phyloP scores from a whole-genome alignment of 163 green algal species.

The Chlamydomonas reinhardtii region DNA sequence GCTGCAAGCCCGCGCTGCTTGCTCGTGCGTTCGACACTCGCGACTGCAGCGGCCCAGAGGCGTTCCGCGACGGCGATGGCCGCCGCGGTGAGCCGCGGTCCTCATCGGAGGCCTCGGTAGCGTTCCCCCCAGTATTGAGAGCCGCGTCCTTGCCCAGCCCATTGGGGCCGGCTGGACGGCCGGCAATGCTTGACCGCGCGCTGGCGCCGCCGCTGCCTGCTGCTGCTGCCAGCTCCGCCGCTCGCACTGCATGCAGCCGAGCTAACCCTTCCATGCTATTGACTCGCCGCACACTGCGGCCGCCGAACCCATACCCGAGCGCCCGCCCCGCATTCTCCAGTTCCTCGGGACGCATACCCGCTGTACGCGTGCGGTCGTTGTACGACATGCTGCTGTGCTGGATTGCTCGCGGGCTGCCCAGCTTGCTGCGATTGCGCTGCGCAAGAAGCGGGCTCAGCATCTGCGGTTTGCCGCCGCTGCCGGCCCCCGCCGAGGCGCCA shows the following conservation, averaged over 20 bases:
- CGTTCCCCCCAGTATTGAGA: no score
- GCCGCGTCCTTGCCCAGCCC: no score
- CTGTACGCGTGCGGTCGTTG: constrained; percentile 1
- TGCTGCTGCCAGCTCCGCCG: constrained; percentile 10
- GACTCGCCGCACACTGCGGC: not conserved
- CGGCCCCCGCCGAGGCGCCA: no score
- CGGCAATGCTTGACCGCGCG: not conserved
- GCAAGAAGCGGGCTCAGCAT: not conserved
- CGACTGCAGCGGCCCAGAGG: not conserved
- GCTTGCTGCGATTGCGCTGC: not conserved
- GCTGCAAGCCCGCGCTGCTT: no score
- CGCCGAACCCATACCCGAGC: no score
- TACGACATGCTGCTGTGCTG: constrained; percentile 24
- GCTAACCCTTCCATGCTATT: constrained; percentile 22
- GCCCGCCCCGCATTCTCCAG: no score
- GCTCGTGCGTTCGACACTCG: no score
- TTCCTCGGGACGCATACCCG: no score
- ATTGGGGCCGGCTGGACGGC: no score
- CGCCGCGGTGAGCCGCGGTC: not conserved
- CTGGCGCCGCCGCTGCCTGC: not conserved
- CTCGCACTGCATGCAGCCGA: not conserved
- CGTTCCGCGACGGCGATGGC: not conserved
- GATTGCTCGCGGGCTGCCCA: constrained; percentile 22
- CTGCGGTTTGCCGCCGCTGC: not conserved
- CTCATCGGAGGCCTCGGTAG: constrained; percentile 1